A percentile compares a stretch with the other conserved stretches of the same genome.
phyloP scores from a whole-genome alignment of 495 filamentous ascomycete species.

The Pseudotulostoma volvatum region DNA sequence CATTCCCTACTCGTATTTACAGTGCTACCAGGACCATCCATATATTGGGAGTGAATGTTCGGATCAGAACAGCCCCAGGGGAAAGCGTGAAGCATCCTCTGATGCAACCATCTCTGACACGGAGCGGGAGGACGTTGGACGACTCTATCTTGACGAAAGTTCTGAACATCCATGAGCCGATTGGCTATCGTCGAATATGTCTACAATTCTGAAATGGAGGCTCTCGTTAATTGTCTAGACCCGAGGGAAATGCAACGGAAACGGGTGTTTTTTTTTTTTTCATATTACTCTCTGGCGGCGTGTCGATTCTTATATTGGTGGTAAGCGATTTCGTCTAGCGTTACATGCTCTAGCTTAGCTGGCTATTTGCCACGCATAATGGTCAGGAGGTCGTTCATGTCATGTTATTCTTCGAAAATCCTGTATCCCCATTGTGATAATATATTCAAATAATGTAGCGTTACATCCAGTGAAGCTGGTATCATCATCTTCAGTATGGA shows the following conservation, averaged over 20 bases:
- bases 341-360: not conserved
- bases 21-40: constrained; percentile 7
- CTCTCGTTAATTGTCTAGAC: not conserved
- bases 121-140: constrained; percentile 16
- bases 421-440: not conserved
- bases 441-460: not conserved
- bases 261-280: not conserved
- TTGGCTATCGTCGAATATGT: not conserved
- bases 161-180: constrained; percentile 7
- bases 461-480: not conserved
- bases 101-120: constrained; percentile 21
- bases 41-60: constrained; percentile 5
- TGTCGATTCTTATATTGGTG: not conserved
- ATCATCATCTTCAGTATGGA: no score
- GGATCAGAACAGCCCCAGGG: not conserved
- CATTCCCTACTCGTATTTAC: constrained; percentile 10
- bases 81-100: constrained; percentile 10
- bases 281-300: not conserved
- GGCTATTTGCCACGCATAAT: not conserved
- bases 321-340: not conserved
- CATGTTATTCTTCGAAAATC: not conserved
- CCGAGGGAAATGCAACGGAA: not conserved
- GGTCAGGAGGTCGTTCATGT: not conserved
- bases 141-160: constrained; percentile 18
- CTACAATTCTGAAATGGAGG: no score